phyloP scores from a whole-genome alignment of 2,329 filamentous ascomycete genomes.

The Ophiostoma montium region DNA sequence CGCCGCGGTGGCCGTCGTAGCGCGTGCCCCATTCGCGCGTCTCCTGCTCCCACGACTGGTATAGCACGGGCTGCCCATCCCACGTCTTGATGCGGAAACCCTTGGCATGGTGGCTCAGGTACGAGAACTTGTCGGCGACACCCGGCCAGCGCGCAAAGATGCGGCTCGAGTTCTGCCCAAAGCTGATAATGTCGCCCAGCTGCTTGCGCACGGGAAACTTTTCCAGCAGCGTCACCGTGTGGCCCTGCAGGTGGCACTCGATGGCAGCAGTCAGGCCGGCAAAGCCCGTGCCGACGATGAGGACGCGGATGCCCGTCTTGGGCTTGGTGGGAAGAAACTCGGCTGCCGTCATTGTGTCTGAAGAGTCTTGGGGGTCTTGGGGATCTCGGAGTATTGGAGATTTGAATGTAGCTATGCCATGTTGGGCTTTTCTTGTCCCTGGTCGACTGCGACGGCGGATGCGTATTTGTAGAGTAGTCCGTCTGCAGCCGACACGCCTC shows the following conservation, averaged over 20 bases:
- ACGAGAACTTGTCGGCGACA: conserved; percentile 32
- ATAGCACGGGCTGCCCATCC: conserved; percentile 8
- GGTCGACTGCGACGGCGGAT: no score
- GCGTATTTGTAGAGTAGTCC: no score
- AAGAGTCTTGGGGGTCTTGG: no score
- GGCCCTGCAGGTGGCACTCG: conserved; percentile 45
- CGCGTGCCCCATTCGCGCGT: conserved; percentile 25
- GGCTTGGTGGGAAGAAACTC: background rate
- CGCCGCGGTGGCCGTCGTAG: conserved; percentile 40
- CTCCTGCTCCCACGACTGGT: conserved; percentile 11
- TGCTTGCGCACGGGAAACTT: conserved; percentile 40
- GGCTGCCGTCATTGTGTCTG: background rate
- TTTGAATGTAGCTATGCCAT: no score
- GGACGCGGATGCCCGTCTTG: conserved; percentile 29
- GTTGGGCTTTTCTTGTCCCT: no score
- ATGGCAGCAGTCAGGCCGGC: conserved; percentile 47
- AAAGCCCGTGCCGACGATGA: conserved; percentile 42
- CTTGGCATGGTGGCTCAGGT: conserved; percentile 32
- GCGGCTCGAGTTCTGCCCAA: conserved; percentile 44
- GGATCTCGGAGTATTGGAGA: no score
- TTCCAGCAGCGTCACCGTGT: conserved; percentile 34
- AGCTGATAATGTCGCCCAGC: conserved; percentile 48
- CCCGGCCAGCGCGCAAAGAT: conserved; percentile 35
- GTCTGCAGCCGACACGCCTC: no score
- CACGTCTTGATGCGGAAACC: conserved; percentile 12